Evolutionary conservation across 495 filamentous ascomycete species (phyloP), one percentile per base, ranked within the genome.

Genomic region (Halenospora varia): DNA sequence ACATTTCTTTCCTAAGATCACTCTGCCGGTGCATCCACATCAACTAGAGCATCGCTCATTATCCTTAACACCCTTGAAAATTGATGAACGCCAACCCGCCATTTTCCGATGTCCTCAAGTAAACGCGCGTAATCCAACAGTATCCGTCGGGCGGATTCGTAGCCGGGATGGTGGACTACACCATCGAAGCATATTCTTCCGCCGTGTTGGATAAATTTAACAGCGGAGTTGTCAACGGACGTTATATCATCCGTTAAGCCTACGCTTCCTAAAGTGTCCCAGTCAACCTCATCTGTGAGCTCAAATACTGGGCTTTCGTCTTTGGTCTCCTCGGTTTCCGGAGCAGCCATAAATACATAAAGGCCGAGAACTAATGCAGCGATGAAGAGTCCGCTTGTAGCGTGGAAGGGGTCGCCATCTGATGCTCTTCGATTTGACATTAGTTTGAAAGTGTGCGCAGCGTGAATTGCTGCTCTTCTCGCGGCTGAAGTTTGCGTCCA

Each of bases 21-120:
- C 19, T 57, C 46, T 10, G 47, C 57, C 25, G 20, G 15, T 45
- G 49, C 45, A 25, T 77, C 73, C 23, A 72, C 68, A 60, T 77
- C 74, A 66, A 75, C 75, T 41, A 81, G 64, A 22, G 77, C 77
- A 70, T 80, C 78, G 59, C 77, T 79, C 76, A 81, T 80, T 17
- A 79, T 80, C 52, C 76, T 71, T 19, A 80, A 67, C 52, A 80
- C 73, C 57, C 77, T 71, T 0, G 71, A 73, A 54, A 77, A 76
- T 19, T 77, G 75, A 26, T 51, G 40, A 40, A 46, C 25, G 50
- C 74, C 68, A 17, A 75, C 72, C 49, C 71, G 76, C 76, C 77
- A 79, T 53, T 76, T 74, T n/a, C 76, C 78, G 19, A 76, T 74
- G 55, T 79, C 76, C 59, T 78, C 75, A 22, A 81, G 64, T 17